Base-by-base conservation (phyloP, 805 yeast genomes). In the Barnettozyma siamensis region DNA sequence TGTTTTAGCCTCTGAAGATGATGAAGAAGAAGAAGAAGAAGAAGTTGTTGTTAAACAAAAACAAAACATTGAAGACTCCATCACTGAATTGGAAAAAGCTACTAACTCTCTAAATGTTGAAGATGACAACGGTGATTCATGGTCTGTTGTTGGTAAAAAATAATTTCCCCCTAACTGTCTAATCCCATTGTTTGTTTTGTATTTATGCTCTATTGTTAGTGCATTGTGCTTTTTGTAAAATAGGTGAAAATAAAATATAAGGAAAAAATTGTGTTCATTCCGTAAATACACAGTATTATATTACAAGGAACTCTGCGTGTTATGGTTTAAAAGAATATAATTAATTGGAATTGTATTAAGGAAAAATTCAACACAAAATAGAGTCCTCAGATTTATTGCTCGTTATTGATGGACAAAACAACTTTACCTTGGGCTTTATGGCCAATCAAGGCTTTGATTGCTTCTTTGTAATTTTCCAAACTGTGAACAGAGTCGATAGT, bases 371-470 rank as follows among this genome's bases (percentile, higher is more conserved):
- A 21, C 6, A 21, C 24, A 21, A 9, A 21, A 21, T 21, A 21
- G 9, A 21, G 24, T 21, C 9, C 6, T 21, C 9, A 21, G 24
- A 7, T 21, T 26, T 26, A 26, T 26, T 26, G n/a, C 9, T 16
- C n/a, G 17, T 29, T 18, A 15, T 29, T 29, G 19, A 7, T 29
- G 7, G 31, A 29, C n/a, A 29, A 7, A n/a, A 32, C 28, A 57
- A 81, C 91, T 50, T 89, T 72, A 26, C 38, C 41, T 32, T 24
- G 35, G 83, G 81, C 78, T 36, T 57, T 64, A 42, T 75, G 72
- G 26, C 67, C 57, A 7, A 57, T 57, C 23, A 82, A 55, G 46
- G 64, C 64, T 8, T 72, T 72, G 34, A 73, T 57, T 1, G 88
- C 93, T 8, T 64, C 55, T 35, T 69, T 47, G 46, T 57, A 75